Evolutionary conservation across 108 stramenopile genomes (phyloP).

Genomic region (Skeletonema costatum): DNA sequence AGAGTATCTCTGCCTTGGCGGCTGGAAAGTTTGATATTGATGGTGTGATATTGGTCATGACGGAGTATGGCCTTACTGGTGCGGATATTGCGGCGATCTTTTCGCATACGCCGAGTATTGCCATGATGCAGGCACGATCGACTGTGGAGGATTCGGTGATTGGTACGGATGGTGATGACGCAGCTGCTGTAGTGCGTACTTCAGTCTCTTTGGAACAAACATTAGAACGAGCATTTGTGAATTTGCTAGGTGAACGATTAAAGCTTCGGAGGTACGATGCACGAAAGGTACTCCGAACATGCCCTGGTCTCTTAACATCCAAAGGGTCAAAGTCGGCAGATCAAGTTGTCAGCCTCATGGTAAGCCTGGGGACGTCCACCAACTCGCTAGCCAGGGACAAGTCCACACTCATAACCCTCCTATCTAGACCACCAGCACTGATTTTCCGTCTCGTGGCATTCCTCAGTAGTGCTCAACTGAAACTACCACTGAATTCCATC

Average conservation of each 20-base stretch:
- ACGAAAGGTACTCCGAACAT: conserved; percentile 59
- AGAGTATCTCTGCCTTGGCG: neutral
- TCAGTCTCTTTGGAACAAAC: conserved; percentile 56
- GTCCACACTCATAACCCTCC: conserved; percentile 52
- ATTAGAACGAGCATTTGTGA: conserved; percentile 49
- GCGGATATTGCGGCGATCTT: conserved; percentile 67
- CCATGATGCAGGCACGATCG: conserved; percentile 61
- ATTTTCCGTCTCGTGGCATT: conserved; percentile 79
- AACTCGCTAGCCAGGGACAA: conserved; percentile 72
- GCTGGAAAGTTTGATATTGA: conserved; percentile 51
- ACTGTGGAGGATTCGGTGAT: neutral
- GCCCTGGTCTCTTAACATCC: conserved; percentile 67
- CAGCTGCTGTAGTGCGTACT: conserved; percentile 22
- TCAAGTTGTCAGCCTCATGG: conserved; percentile 66
- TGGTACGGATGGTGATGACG: neutral
- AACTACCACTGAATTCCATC: conserved; percentile 60
- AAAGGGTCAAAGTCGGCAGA: conserved; percentile 65
- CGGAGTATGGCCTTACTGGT: conserved; percentile 65
- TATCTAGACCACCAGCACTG: conserved; percentile 70
- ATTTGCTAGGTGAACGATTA: conserved; percentile 51
- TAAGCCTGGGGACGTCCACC: conserved; percentile 62
- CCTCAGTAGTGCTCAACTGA: conserved; percentile 61
- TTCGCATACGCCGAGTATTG: conserved; percentile 72
- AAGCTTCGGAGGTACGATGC: conserved; percentile 75
- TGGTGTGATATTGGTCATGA: conserved; percentile 53